Evolutionary conservation across 306 rosid species (phyloP).

Genomic region (Sphenostylis stenocarpa): DNA sequence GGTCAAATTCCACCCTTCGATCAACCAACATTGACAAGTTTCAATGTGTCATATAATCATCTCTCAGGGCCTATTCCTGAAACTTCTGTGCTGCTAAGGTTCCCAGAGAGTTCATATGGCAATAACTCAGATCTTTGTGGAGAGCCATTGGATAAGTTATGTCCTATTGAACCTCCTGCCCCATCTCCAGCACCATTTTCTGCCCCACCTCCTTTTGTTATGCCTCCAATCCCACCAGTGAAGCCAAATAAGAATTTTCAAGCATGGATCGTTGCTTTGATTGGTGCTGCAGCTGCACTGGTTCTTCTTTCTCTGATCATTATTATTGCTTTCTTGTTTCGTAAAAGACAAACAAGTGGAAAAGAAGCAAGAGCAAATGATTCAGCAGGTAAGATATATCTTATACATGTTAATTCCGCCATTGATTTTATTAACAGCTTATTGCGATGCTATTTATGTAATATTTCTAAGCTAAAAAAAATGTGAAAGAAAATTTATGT

Average conservation of each 20-base stretch:
- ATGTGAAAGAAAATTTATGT: not conserved
- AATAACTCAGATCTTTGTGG: slow-evolving; percentile 66
- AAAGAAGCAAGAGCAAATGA: slow-evolving; percentile 38
- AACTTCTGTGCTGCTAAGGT: slow-evolving; percentile 49
- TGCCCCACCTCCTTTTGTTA: slow-evolving; percentile 2
- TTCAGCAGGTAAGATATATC: slow-evolving; percentile 41
- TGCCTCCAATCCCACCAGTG: slow-evolving; percentile 23
- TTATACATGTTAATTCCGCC: not conserved
- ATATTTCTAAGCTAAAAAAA: not conserved
- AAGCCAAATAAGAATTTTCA: slow-evolving; percentile 26
- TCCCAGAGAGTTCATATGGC: slow-evolving; percentile 48
- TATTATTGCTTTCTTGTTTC: slow-evolving; percentile 38
- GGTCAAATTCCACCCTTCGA: slow-evolving; percentile 61
- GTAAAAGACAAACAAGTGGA: slow-evolving; percentile 19
- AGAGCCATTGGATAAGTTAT: slow-evolving; percentile 46
- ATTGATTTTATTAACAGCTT: slow-evolving; percentile 17
- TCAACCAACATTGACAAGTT: slow-evolving; percentile 48
- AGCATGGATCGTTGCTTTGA: slow-evolving; percentile 41
- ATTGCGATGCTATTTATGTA: not conserved
- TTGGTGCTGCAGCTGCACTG: slow-evolving; percentile 38
- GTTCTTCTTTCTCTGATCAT: slow-evolving; percentile 33
- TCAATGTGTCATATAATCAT: slow-evolving; percentile 64
- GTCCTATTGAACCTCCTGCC: slow-evolving; percentile 41
- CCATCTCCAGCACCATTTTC: slow-evolving; percentile 21
- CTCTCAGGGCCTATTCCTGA: slow-evolving; percentile 59